Evolutionary conservation across 1,284 basidiomycete species (phyloP), one percentile per base, ranked within the genome.

Genomic region (Sporisorium iseilematis-ciliati): DNA sequence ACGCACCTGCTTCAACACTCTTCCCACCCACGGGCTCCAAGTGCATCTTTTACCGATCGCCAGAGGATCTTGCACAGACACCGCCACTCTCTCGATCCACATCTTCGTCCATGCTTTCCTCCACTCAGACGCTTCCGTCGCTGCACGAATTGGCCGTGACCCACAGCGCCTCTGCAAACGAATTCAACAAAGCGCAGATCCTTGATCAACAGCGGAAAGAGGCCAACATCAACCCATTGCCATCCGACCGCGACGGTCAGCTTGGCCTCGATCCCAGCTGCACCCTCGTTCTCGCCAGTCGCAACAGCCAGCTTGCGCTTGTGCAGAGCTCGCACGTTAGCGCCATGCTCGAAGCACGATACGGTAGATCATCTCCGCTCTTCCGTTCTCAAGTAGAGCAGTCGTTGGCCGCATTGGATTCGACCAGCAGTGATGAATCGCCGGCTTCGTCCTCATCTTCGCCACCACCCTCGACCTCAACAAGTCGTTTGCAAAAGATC

Each of bases 31-130:
- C 78, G 2, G 82, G 65, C 50, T 65, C 71, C 21, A 69, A 77
- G 33, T 84, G 83, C 65, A 79, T 84, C 69, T 84, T 84, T 48
- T 84, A 75, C 62, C 78, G 83, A 18, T 78, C 80, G 16, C 63
- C 73, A 23, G 82, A 84, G 7, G 83, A 84, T 45, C 57, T 74
- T 12, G 64, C 68, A 1, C 64, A 66, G 50, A 81, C 81, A 35
- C 80, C 81, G 23, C 78, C 79, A 11, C 68, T 81, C 29, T 81
- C 81, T 21, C 60, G 75, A 20, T 64, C 70, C 3, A 57, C 60
- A 4, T 80, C 73, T 1, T 64, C 74, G 0, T 45, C 62, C 20
- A 67, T 76, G 57, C 53, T 71, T 31, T 66, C 75, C 4, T 65
- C 68, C 25, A 69, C 70, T 2, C 25, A 62, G 1, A 67, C 63